Percentiles rank a stretch among this genome's conserved stretches.
These are phyloP conservation scores for Pluteus cervinus DNA, from an alignment of 768 basidiomycete genomes.

Conservation along the genomic window DNA sequence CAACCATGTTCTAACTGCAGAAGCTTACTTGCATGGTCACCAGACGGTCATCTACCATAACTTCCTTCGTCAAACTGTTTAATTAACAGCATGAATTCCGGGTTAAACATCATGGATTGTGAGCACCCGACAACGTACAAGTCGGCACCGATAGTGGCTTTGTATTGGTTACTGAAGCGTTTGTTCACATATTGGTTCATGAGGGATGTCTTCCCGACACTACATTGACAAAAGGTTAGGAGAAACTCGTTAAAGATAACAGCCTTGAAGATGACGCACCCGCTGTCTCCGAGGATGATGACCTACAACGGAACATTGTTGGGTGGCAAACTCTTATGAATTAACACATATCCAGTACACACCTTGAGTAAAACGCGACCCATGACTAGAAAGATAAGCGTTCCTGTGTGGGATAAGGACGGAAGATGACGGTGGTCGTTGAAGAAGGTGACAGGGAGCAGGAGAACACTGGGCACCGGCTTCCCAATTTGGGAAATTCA, in stretches of 20 bases:
- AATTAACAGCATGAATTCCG: too few relatives aligned
- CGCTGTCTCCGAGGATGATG: slow-evolving; percentile 98
- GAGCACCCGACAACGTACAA: slow-evolving; percentile 66
- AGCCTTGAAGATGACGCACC: slow-evolving; percentile 52
- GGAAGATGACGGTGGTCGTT: slow-evolving; percentile 16
- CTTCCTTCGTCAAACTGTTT: slow-evolving; percentile 88
- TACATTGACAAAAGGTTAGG: slow-evolving; percentile 23
- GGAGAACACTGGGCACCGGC: slow-evolving; percentile 8
- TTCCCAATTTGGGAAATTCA: slow-evolving; percentile 27
- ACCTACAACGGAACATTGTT: slow-evolving; percentile 56
- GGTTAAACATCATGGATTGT: too few relatives aligned
- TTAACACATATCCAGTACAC: slow-evolving; percentile 4
- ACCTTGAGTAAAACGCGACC: slow-evolving; percentile 88
- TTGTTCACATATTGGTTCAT: slow-evolving; percentile 99
- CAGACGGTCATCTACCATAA: slow-evolving; percentile 96
- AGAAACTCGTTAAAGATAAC: slow-evolving; percentile 4
- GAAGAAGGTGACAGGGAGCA: slow-evolving; percentile 9
- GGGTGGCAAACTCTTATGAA: slow-evolving; percentile 3
- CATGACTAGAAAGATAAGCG: slow-evolving; percentile 37
- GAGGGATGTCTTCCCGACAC: slow-evolving; percentile 98
- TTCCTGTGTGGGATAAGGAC: slow-evolving; percentile 12
- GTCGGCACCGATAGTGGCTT: slow-evolving; percentile 97
- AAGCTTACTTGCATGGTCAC: slow-evolving; percentile 92
- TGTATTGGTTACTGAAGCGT: slow-evolving; percentile 99
- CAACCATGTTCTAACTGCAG: background rate